Base-by-base conservation (phyloP, 2,329 filamentous ascomycete species). In the Pestalotiopsis sp. region DNA sequence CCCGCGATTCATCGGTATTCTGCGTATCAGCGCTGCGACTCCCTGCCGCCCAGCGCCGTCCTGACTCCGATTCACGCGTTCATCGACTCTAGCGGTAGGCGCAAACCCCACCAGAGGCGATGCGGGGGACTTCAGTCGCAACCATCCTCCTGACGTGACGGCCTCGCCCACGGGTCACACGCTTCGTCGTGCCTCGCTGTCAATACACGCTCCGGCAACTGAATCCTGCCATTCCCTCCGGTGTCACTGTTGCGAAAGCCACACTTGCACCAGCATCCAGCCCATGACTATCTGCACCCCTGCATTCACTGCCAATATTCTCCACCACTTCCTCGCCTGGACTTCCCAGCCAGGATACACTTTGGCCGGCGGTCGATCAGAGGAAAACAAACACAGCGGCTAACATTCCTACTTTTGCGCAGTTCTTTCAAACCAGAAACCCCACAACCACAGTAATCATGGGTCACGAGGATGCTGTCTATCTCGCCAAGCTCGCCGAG, bases 401-500 rank as follows among this genome's bases (percentile, higher is more conserved):
- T 73, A 41, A 56, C 59, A 57, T 36, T 27, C 57, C 58, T 59
- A 56, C 56, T 38, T 64, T 66, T 68, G 64, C 70, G 31, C 63
- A 56, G 41, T 66, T 66, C 63, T 36, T 4, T 31, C n/a, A 56
- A 20, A 66, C 36, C 68, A 73, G 66, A 74, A 67, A 52, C 13
- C 74, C 69, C 69, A 73, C 79, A 75, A 67, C 20, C 25, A 78
- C 77, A 82, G 84, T 82, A 88, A 95, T 88, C 88, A 98, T 98
- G 95, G 94, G 93, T 91, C 94, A 97, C 90, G 95, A 98, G 90
- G 95, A 98, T 88, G 95, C 95, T 80, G 96, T 99, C 82, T 98
- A 98, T 86, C 92, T 98, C 84, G 96, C 96, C 87, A 98, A 98
- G 94, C 93, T 99, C 85, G 96, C 96, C 83, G 96, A 99, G 92